phyloP scores from a whole-genome alignment of 768 basidiomycete species.

The Boletus speciosus region DNA sequence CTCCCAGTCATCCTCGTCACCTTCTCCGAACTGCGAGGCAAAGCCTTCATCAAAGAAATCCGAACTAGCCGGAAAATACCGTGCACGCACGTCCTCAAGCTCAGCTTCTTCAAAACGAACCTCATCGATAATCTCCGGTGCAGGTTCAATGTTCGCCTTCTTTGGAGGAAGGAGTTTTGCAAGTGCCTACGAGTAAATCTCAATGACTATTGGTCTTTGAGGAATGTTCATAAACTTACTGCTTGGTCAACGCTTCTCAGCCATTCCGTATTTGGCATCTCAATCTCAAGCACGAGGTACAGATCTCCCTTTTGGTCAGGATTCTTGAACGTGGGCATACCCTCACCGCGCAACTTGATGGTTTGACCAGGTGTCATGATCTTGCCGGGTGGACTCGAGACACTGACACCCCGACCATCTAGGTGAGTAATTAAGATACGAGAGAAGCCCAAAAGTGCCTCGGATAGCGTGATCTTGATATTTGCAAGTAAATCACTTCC shows the following conservation, averaged over 20 bases:
- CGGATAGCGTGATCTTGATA: conserved; percentile 85
- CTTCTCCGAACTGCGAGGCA: conserved; percentile 66
- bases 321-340: conserved; percentile 78
- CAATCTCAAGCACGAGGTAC: conserved; percentile 77
- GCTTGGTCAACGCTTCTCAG: conserved; percentile 56
- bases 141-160: conserved; percentile 67
- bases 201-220: not conserved
- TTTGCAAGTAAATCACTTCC: conserved; percentile 78
- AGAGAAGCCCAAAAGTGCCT: conserved; percentile 93
- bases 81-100: conserved; percentile 79
- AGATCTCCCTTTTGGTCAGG: conserved; percentile 74
- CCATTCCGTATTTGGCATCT: conserved; percentile 87
- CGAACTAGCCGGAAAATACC: conserved; percentile 68
- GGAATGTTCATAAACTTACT: conserved; percentile 36
- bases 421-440: conserved; percentile 88
- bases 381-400: conserved; percentile 70
- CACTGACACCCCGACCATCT: conserved; percentile 86
- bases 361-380: conserved; percentile 72
- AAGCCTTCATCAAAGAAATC: conserved; percentile 77
- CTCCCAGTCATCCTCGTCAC: conserved; percentile 66
- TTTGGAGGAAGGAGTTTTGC: conserved; percentile 71
- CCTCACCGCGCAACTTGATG: conserved; percentile 77
- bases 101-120: conserved; percentile 71
- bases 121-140: conserved; percentile 67
- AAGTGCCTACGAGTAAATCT: conserved; percentile 48